phyloP scores from a whole-genome alignment of 257 asterid genomes.

The Solanum piurae region DNA sequence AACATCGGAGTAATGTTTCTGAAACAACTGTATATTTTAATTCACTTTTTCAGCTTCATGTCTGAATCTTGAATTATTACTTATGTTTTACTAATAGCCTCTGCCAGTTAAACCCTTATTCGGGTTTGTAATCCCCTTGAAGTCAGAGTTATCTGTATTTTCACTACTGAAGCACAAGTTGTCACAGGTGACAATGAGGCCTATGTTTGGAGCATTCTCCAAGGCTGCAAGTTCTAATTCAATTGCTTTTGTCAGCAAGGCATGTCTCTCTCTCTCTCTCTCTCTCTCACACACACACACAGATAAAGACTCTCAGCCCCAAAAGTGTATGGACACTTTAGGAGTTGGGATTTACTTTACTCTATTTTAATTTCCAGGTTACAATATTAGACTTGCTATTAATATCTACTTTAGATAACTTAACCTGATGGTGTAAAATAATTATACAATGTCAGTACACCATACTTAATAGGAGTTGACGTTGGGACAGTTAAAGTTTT shows the following conservation, averaged over 20 bases:
- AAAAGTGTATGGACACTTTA: not conserved
- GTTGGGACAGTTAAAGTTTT: not conserved
- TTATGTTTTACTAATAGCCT: not conserved
- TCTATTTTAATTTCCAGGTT: not conserved
- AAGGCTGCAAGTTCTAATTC: slow-evolving; percentile 79
- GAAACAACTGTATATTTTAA: not conserved
- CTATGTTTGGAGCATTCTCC: slow-evolving; percentile 97
- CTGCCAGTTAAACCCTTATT: not conserved
- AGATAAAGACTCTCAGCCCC: not conserved
- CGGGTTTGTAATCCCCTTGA: not conserved
- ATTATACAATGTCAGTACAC: not conserved
- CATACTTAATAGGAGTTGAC: not conserved
- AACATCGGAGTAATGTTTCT: not conserved
- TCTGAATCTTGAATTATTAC: not conserved
- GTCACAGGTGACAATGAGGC: slow-evolving; percentile 84
- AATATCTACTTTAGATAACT: not conserved
- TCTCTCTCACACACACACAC: not conserved
- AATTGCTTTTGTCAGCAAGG: slow-evolving; percentile 90
- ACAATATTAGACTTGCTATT: not conserved
- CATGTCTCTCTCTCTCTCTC: not conserved
- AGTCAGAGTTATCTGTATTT: not conserved
- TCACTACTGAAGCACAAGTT: not conserved
- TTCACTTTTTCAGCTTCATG: not conserved
- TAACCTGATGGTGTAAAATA: not conserved
- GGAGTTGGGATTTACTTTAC: not conserved